A percentile compares a stretch with the other conserved stretches of the same genome.
These are phyloP conservation scores for Fusarium tjaetaba DNA, from an alignment of 2,329 filamentous ascomycete species.

Conservation along the genomic window DNA sequence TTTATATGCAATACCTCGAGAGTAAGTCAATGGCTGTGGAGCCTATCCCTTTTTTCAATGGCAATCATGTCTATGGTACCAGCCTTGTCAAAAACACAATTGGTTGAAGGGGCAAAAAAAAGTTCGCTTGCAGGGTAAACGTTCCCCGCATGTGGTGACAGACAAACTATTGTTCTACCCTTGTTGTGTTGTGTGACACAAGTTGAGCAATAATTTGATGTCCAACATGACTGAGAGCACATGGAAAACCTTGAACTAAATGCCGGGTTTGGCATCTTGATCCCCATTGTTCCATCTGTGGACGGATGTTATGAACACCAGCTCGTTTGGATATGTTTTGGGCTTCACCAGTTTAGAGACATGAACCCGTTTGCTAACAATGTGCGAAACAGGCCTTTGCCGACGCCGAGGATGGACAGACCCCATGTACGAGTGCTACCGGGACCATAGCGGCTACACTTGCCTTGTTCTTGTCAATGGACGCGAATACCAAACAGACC, in stretches of 20 bases:
- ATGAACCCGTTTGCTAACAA: constrained; percentile 48
- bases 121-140: constrained; percentile 10
- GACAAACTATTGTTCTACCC: constrained; percentile 9
- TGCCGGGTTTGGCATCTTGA: not conserved
- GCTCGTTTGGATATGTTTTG: not conserved
- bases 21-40: constrained; percentile 65
- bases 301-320: not conserved
- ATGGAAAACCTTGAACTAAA: not conserved
- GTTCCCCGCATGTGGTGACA: constrained; percentile 27
- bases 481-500: constrained; percentile 93
- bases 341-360: not conserved
- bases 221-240: not conserved
- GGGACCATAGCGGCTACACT: constrained; percentile 78
- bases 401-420: constrained; percentile 93
- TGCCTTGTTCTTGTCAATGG: constrained; percentile 96
- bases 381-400: constrained; percentile 77
- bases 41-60: constrained; percentile 9
- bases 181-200: constrained; percentile 3
- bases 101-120: not conserved
- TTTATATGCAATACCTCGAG: constrained; percentile 78
- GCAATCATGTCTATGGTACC: constrained; percentile 31
- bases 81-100: constrained; percentile 22
- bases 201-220: not conserved
- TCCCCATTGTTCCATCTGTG: not conserved
- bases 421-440: constrained; percentile 86